A percentile compares a stretch with the other conserved stretches of the same genome.
These are phyloP conservation scores for Mycena latifolia DNA, from an alignment of 768 basidiomycete genomes.

Conservation along the genomic window DNA sequence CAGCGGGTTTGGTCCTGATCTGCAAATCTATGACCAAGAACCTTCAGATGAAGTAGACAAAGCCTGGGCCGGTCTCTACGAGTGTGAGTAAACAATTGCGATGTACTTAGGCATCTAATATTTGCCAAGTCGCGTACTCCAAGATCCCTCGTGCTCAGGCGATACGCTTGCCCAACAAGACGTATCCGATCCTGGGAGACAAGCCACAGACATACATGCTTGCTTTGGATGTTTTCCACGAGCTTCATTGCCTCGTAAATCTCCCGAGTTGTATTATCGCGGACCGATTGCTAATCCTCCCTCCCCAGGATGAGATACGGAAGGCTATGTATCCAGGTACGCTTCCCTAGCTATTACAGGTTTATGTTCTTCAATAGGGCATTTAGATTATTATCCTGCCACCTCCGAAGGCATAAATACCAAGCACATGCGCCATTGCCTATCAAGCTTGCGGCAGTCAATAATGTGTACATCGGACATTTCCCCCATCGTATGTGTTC, in stretches of 20 bases:
- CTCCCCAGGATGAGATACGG: constrained; percentile 37
- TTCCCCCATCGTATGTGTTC: constrained; percentile 34
- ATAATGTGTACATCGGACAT: constrained; percentile 41
- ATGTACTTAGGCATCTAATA: no score
- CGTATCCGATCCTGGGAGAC: constrained; percentile 41
- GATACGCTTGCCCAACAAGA: constrained; percentile 38
- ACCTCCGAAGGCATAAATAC: constrained; percentile 37
- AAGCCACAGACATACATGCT: constrained; percentile 39
- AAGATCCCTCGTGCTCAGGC: constrained; percentile 41
- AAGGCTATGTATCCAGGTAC: constrained; percentile 37
- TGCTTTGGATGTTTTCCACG: constrained; percentile 40
- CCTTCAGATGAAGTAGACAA: constrained; percentile 42
- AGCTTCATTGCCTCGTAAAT: constrained; percentile 43
- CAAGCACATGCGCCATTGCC: constrained; percentile 41
- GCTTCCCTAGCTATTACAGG: neutral
- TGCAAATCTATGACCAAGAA: constrained; percentile 36
- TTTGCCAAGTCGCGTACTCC: constrained; percentile 35
- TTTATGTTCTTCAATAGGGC: neutral
- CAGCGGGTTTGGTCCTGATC: constrained; percentile 36
- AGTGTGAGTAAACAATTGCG: constrained; percentile 27
- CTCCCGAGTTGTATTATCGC: neutral
- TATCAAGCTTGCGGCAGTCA: constrained; percentile 40
- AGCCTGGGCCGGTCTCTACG: constrained; percentile 41
- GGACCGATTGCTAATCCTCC: neutral
- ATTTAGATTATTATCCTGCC: constrained; percentile 31